Evolutionary conservation across 495 filamentous ascomycete species (phyloP).

Genomic region (Aspergillus nidulans): DNA sequence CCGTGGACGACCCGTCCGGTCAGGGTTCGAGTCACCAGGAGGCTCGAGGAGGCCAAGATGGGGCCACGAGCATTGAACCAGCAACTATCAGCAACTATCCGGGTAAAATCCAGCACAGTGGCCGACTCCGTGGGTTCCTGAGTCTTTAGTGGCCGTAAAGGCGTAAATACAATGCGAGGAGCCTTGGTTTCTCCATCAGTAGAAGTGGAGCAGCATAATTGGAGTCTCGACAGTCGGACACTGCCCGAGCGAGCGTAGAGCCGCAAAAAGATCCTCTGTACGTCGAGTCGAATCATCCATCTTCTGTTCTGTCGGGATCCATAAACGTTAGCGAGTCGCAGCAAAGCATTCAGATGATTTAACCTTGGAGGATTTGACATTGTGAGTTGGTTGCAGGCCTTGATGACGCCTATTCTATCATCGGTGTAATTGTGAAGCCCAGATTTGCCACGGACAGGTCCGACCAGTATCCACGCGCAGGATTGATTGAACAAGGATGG

Average conservation of each 20-base stretch:
- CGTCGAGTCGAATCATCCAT: not conserved
- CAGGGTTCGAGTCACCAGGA: not conserved
- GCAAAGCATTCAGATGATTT: not conserved
- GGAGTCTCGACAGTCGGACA: not conserved
- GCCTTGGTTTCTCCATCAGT: not conserved
- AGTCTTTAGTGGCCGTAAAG: not conserved
- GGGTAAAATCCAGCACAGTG: not conserved
- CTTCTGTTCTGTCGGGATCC: not conserved
- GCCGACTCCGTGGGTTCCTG: not conserved
- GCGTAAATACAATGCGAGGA: not conserved
- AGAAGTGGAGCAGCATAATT: not conserved
- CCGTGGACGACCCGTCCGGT: not conserved
- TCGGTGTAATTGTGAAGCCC: not conserved
- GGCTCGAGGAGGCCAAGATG: not conserved
- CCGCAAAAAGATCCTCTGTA: constrained; percentile 4
- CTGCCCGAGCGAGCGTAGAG: not conserved
- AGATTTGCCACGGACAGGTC: not conserved
- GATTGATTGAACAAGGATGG: not conserved
- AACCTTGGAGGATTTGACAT: not conserved
- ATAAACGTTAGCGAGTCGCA: not conserved
- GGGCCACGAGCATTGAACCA: not conserved
- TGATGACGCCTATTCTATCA: not conserved
- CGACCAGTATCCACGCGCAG: not conserved
- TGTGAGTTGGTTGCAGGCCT: not conserved
- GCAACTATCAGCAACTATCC: too few species aligned